Percentiles rank a stretch among this genome's conserved stretches.
These are phyloP conservation scores for Tulasnella sp. DNA, from an alignment of 768 basidiomycete species.

Conservation along the genomic window DNA sequence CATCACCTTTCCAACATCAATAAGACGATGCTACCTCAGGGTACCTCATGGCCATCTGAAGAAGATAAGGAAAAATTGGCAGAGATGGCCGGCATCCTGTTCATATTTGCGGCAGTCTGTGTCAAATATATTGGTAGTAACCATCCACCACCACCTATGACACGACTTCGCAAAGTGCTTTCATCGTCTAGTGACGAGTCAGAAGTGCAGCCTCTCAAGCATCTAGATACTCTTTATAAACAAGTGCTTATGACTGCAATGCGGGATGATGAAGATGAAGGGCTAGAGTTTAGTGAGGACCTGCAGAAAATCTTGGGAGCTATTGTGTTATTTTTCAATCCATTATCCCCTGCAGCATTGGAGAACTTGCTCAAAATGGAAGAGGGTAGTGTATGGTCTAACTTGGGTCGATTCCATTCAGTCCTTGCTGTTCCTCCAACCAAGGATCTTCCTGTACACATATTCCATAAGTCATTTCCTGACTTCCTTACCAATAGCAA, in stretches of 20 bases:
- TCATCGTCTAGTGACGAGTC: neutral
- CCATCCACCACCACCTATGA: neutral
- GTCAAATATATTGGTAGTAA: neutral
- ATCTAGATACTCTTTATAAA: neutral
- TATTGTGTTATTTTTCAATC: slow-evolving; percentile 6
- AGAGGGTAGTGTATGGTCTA: neutral
- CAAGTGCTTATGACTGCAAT: neutral
- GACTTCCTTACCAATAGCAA: slow-evolving; percentile 6
- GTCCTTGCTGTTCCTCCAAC: neutral
- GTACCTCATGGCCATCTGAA: slow-evolving; percentile 5
- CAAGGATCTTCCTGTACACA: neutral
- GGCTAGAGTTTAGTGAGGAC: neutral
- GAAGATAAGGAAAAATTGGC: neutral
- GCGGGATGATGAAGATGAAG: neutral
- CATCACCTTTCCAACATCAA: neutral
- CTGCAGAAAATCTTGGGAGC: slow-evolving; percentile 3
- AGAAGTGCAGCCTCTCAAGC: neutral
- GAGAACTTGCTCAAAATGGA: neutral
- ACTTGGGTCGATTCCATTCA: neutral
- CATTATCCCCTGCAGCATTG: neutral
- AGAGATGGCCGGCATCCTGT: neutral
- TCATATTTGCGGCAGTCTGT: slow-evolving; percentile 4
- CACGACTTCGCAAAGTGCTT: neutral
- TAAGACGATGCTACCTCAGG: neutral
- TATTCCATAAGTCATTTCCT: slow-evolving; percentile 12